phyloP scores from a whole-genome alignment of 1,284 basidiomycete genomes.

The Ganoderma lucidum region DNA sequence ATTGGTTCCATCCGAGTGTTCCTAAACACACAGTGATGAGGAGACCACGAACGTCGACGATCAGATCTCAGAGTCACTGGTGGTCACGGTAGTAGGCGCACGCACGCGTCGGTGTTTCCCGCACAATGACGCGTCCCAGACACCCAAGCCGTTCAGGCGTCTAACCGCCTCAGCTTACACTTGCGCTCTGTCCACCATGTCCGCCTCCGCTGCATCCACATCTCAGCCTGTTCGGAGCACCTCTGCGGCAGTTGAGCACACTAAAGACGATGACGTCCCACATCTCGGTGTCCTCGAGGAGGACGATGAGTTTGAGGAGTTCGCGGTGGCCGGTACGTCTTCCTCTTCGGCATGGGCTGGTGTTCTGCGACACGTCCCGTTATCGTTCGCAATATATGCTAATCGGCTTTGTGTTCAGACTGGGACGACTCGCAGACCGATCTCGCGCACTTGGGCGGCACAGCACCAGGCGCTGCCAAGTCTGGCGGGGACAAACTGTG shows the following conservation, averaged over 20 bases:
- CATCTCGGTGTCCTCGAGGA: conserved; percentile 82
- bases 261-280: conserved; percentile 52
- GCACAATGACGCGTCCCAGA: conserved; percentile 40
- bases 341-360: not conserved
- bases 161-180: conserved; percentile 4
- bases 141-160: conserved; percentile 2
- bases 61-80: too few species aligned
- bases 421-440: conserved; percentile 89
- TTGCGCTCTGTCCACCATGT: conserved; percentile 35
- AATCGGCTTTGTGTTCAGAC: conserved; percentile 52
- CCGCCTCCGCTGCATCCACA: conserved; percentile 43
- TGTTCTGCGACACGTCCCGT: too few species aligned
- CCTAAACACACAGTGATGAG: not conserved
- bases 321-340: conserved; percentile 70
- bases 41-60: not conserved
- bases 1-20: too few species aligned
- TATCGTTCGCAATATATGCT: not conserved
- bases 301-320: conserved; percentile 88
- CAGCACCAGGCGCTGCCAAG: conserved; percentile 74
- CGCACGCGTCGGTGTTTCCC: conserved; percentile 28
- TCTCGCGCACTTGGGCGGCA: conserved; percentile 77
- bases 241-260: conserved; percentile 44
- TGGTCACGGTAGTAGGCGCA: conserved; percentile 6
- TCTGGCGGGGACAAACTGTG: conserved; percentile 87
- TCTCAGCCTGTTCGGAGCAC: conserved; percentile 46